These are phyloP conservation scores for Babesia bovis DNA, from an alignment of 169 alveolate species.

Conservation along the genomic window DNA sequence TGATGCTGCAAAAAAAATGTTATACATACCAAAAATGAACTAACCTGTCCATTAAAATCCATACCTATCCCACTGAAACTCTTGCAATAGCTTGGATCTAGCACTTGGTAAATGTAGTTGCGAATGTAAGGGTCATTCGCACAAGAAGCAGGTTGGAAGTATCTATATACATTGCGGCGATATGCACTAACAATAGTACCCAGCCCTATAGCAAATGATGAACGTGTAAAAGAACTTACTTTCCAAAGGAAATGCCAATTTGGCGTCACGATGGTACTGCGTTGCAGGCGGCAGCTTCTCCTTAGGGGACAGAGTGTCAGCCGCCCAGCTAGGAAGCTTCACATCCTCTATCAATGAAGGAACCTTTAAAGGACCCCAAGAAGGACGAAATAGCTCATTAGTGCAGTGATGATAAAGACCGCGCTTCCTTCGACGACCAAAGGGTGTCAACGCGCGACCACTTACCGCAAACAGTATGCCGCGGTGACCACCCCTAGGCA, in stretches of 20 bases:
- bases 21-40: background rate
- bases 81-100: slow-evolving; percentile 64
- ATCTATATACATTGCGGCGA: slow-evolving; percentile 67
- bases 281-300: slow-evolving; percentile 72
- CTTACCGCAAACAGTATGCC: slow-evolving; percentile 75
- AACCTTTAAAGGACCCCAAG: slow-evolving; percentile 76
- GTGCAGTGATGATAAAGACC: slow-evolving; percentile 78
- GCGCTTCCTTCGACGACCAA: slow-evolving; percentile 69
- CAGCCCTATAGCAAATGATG: background rate
- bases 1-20: background rate
- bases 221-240: background rate
- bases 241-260: slow-evolving; percentile 37
- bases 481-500: slow-evolving; percentile 63
- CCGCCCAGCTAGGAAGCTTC: slow-evolving; percentile 68
- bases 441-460: slow-evolving; percentile 67
- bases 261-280: slow-evolving; percentile 51
- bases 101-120: slow-evolving; percentile 67
- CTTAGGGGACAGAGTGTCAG: slow-evolving; percentile 62
- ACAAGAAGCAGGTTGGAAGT: slow-evolving; percentile 69
- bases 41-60: slow-evolving; percentile 15
- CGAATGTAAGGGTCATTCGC: slow-evolving; percentile 68
- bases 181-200: slow-evolving; percentile 50
- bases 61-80: slow-evolving; percentile 71
- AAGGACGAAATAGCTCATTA: slow-evolving; percentile 73
- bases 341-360: slow-evolving; percentile 53